phyloP scores from a whole-genome alignment of 805 yeast genomes.

The Myxozyma nipponensis region DNA sequence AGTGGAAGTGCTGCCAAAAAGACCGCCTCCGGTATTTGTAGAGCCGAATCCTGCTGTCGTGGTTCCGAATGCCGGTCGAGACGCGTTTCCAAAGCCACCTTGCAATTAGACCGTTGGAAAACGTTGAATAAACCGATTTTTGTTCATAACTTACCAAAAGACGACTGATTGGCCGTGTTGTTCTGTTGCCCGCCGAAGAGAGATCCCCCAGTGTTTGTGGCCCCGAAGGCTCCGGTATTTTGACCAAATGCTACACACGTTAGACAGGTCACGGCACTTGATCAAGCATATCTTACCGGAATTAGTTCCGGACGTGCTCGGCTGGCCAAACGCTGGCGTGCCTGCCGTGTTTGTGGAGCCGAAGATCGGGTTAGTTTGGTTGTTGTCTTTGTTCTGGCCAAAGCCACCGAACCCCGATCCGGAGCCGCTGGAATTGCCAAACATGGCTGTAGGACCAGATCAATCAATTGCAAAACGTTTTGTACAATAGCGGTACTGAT shows the following conservation, averaged over 20 bases:
- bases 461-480: neutral
- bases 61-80: slow-evolving; percentile 24
- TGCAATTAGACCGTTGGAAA: neutral
- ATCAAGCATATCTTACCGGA: slow-evolving; percentile 3
- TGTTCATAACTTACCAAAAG: slow-evolving; percentile 20
- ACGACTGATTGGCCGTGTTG: slow-evolving; percentile 30
- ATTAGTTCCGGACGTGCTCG: slow-evolving; percentile 3
- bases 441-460: slow-evolving; percentile 15
- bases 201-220: slow-evolving; percentile 23
- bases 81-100: slow-evolving; percentile 24
- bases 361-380: slow-evolving; percentile 13
- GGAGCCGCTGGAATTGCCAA: slow-evolving; percentile 24
- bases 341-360: slow-evolving; percentile 11
- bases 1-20: slow-evolving; percentile 16
- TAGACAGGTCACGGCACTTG: neutral
- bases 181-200: slow-evolving; percentile 43
- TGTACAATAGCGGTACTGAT: too few species aligned
- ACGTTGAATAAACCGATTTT: neutral
- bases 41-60: slow-evolving; percentile 24
- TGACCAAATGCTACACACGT: slow-evolving; percentile 9
- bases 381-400: slow-evolving; percentile 17
- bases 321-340: slow-evolving; percentile 18
- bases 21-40: slow-evolving; percentile 15
- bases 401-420: slow-evolving; percentile 29
- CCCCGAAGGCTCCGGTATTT: slow-evolving; percentile 4